Base-by-base conservation (phyloP, 2,329 filamentous ascomycete species). In the Chalara sp. region DNA sequence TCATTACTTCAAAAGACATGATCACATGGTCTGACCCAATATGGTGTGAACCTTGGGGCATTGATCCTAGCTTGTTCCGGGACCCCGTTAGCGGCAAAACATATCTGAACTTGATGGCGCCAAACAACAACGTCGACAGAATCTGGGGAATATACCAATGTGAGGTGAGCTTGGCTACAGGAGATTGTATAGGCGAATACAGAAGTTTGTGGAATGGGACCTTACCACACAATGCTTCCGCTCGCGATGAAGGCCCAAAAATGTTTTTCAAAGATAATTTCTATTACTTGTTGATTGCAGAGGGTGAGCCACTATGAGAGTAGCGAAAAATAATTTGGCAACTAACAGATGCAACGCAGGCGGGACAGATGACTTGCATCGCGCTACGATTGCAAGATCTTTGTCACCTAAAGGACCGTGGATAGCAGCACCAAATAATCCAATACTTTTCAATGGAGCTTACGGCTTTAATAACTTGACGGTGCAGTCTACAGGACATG, bases 401-500 rank as follows among this genome's bases (percentile, higher is more conserved):
- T 6, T 3, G 11, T 56, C 53, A 47, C 50, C 47, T 21, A 21
- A 46, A 28, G 53, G 53, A 11, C 54, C 54, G 6, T 56, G 41
- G 44, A 42, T 10, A 10, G 21, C 49, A 39, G 49, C 45, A 31
- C 54, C 52, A n/a, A 49, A 56, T 32, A 56, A 56, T 47, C 54
- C 52, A 4, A 42, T 56, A 11, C 31, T 56, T 10, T 52, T 47
- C 43, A 56, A 56, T 47, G 54, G 52, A 30, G 43, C 44, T 30
- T 55, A 48, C 30, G 53, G 53, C 40, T 50, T 53, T 48, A 40
- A 53, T 43, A 54, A 55, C 37, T 37, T 52, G 11, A 54, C 54
- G 29, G 52, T 56, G 28, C 52, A 54, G 32, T 54, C 54, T 7
- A 56, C 54, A 6, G 54, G 54, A 4, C 54, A 56, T 47, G 54